A percentile compares a stretch with the other conserved stretches of the same genome.
Conservation (phyloP, 208 protist species). For the Trypanosoma brucei region DNA sequence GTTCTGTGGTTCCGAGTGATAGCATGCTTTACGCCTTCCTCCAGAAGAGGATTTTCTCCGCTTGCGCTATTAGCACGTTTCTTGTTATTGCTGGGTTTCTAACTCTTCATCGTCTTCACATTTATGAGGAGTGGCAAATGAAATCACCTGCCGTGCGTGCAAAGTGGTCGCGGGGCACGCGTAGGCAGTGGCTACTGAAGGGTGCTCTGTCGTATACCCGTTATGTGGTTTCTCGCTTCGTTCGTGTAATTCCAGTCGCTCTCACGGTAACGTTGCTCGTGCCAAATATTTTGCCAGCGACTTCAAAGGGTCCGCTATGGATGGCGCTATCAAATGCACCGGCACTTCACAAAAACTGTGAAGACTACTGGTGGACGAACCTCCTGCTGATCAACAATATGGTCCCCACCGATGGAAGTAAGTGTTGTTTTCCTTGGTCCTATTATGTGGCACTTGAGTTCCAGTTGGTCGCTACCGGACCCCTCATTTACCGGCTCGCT, state of each 20-base stretch:
- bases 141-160: conserved; percentile 10
- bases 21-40: conserved; percentile 21
- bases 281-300: conserved; percentile 3
- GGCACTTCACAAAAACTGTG: conserved; percentile 19
- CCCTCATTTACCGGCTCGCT: conserved; percentile 21
- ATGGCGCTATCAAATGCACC: conserved; percentile 8
- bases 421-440: conserved; percentile 29
- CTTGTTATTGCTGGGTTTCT: conserved; percentile 30
- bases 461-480: conserved; percentile 21
- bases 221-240: conserved; percentile 21
- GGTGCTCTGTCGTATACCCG: conserved; percentile 15
- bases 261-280: conserved; percentile 18
- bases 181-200: background rate
- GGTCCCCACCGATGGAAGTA: conserved; percentile 13
- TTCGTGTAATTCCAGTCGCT: conserved; percentile 20
- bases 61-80: conserved; percentile 27
- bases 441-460: conserved; percentile 36
- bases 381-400: conserved; percentile 31
- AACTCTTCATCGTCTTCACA: conserved; percentile 24
- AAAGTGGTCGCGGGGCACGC: background rate
- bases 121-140: conserved; percentile 13
- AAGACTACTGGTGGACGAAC: conserved; percentile 30
- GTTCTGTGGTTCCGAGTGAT: conserved; percentile 7
- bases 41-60: conserved; percentile 14
- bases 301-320: conserved; percentile 21